A percentile compares a stretch with the other conserved stretches of the same genome.
These are phyloP conservation scores for Zygoascus tannicola DNA, from an alignment of 805 yeast species.

Conservation along the genomic window DNA sequence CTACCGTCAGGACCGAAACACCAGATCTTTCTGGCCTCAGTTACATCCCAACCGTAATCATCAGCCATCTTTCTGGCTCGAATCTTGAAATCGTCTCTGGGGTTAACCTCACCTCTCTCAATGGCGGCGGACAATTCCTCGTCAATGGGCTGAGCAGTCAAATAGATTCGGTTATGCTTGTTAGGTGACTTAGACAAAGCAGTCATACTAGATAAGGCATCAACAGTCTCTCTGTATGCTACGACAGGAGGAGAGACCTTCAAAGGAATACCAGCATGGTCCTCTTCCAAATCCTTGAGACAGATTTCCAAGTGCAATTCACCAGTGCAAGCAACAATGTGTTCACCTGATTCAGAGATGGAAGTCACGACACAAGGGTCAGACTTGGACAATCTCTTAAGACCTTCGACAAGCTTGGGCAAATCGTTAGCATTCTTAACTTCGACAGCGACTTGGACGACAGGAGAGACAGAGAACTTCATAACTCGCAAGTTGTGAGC, in stretches of 20 bases:
- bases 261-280: conserved; percentile 99
- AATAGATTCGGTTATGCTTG: conserved; percentile 99
- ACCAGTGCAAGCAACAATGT: conserved; percentile 99
- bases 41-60: conserved; percentile 98
- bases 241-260: conserved; percentile 97
- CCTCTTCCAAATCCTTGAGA: conserved; percentile 89
- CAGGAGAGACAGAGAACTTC: conserved; percentile 99
- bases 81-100: conserved; percentile 97
- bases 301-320: conserved; percentile 99
- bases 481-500: conserved; percentile 99
- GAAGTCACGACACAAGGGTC: conserved; percentile 94
- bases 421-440: conserved; percentile 99
- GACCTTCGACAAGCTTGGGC: conserved; percentile 99
- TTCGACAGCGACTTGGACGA: conserved; percentile 98
- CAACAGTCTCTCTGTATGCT: conserved; percentile 97
- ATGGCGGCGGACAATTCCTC: conserved; percentile 91
- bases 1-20: conserved; percentile 99
- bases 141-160: conserved; percentile 91
- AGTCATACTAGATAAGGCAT: conserved; percentile 83
- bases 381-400: conserved; percentile 98
- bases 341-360: conserved; percentile 96
- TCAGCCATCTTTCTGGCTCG: conserved; percentile 99
- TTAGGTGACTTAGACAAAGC: conserved; percentile 99
- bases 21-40: conserved; percentile 99
- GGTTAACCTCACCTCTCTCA: conserved; percentile 83